These are phyloP conservation scores for Lactuca sativa DNA, from an alignment of 129 eudicot genomes.

Conservation along the genomic window DNA sequence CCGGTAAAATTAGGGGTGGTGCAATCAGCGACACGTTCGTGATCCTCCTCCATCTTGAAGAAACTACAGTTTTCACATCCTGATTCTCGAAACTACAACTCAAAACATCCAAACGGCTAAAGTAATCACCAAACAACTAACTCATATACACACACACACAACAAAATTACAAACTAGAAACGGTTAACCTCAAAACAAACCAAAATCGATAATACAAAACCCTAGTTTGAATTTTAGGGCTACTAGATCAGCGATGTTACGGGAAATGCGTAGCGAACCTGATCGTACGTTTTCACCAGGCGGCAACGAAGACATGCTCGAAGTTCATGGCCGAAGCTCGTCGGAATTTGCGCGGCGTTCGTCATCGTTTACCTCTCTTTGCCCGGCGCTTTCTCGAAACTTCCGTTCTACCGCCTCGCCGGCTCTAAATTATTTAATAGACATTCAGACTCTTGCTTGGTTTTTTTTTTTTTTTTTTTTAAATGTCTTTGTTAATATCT, in stretches of 20 bases:
- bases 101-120: slow-evolving; percentile 9
- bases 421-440: too few species aligned
- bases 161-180: neutral
- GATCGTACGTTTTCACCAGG: slow-evolving; percentile 91
- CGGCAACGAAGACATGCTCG: slow-evolving; percentile 97
- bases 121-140: slow-evolving; percentile 8
- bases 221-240: slow-evolving; percentile 12
- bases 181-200: neutral
- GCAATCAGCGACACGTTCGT: slow-evolving; percentile 82
- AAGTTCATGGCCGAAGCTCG: slow-evolving; percentile 95
- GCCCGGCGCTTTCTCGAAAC: slow-evolving; percentile 19
- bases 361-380: slow-evolving; percentile 24
- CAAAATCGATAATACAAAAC: neutral
- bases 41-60: slow-evolving; percentile 88
- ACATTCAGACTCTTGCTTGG: too few species aligned
- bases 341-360: slow-evolving; percentile 82
- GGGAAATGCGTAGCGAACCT: slow-evolving; percentile 41
- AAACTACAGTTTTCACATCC: slow-evolving; percentile 98
- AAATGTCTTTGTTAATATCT: too few species aligned
- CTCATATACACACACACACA: neutral
- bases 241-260: neutral
- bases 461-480: too few species aligned
- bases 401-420: neutral
- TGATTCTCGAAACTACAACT: slow-evolving; percentile 65
- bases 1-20: slow-evolving; percentile 96